Evolutionary conservation across 495 filamentous ascomycete species (phyloP).

Genomic region (Astrocystis sublimbata): DNA sequence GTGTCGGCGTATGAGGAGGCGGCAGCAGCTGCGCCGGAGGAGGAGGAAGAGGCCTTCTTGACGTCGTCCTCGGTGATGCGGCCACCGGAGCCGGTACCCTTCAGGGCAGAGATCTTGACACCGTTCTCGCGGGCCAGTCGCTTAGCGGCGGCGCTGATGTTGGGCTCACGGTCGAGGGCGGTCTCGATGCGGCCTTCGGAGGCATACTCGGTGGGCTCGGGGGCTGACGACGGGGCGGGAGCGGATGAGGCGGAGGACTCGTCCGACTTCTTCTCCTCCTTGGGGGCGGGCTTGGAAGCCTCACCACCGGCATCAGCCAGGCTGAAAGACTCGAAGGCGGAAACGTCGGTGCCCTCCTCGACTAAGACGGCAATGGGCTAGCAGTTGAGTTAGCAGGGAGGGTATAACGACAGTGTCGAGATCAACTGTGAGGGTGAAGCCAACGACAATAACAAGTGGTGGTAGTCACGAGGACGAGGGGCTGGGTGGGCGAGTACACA

Average conservation of each 20-base stretch:
- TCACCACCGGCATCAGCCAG: constrained; percentile 87
- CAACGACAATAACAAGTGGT: no score
- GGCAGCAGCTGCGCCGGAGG: constrained; percentile 52
- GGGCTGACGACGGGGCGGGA: constrained; percentile 58
- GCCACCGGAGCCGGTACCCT: constrained; percentile 84
- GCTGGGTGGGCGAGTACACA: constrained; percentile 53
- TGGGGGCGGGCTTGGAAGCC: constrained; percentile 61
- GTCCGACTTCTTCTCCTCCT: constrained; percentile 58
- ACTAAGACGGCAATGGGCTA: constrained; percentile 96
- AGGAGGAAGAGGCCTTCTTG: constrained; percentile 64
- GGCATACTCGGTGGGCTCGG: constrained; percentile 68
- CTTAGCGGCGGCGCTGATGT: constrained; percentile 73
- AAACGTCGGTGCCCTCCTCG: constrained; percentile 83
- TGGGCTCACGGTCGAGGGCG: constrained; percentile 75
- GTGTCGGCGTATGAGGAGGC: constrained; percentile 78
- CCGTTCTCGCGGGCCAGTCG: constrained; percentile 83
- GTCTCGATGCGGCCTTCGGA: constrained; percentile 78
- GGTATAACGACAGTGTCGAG: constrained; percentile 13
- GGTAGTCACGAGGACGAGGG: constrained; percentile 21
- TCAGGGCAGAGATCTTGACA: constrained; percentile 73
- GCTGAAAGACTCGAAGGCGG: constrained; percentile 85
- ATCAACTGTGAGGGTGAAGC: no score
- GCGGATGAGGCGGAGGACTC: constrained; percentile 61
- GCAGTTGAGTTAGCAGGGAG: constrained; percentile 37
- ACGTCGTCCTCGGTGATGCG: constrained; percentile 90